phyloP scores from a whole-genome alignment of 495 filamentous ascomycete genomes.

The Tricharina praecox region DNA sequence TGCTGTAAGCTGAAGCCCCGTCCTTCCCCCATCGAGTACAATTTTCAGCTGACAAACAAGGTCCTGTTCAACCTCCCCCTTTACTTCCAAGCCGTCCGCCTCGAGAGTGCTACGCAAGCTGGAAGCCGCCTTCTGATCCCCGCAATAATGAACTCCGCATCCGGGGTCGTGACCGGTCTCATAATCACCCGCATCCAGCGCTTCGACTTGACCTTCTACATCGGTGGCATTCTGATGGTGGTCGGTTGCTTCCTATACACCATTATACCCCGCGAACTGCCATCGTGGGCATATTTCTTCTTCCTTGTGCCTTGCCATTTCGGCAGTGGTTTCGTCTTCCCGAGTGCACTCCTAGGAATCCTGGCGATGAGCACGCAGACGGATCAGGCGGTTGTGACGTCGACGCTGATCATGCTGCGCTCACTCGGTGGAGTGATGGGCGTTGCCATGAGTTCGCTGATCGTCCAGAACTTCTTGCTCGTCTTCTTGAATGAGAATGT shows the following conservation, averaged over 20 bases:
- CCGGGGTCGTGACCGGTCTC: slow-evolving; percentile 49
- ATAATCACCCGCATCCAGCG: slow-evolving; percentile 49
- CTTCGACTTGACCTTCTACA: slow-evolving; percentile 44
- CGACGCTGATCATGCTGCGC: slow-evolving; percentile 50
- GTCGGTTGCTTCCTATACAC: slow-evolving; percentile 38
- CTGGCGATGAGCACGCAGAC: slow-evolving; percentile 48
- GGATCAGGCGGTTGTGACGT: slow-evolving; percentile 62
- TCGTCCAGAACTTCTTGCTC: slow-evolving; percentile 55
- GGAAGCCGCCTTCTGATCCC: slow-evolving; percentile 52
- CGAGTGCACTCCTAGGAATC: slow-evolving; percentile 47
- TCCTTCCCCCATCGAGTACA: not conserved
- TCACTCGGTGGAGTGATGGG: slow-evolving; percentile 55
- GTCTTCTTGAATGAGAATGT: slow-evolving; percentile 42
- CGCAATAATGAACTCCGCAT: slow-evolving; percentile 38
- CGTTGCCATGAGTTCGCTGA: slow-evolving; percentile 50
- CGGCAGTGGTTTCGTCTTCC: slow-evolving; percentile 49
- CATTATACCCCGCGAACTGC: slow-evolving; percentile 38
- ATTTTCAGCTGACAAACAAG: not conserved
- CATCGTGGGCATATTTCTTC: slow-evolving; percentile 41
- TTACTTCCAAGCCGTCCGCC: slow-evolving; percentile 65
- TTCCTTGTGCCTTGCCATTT: slow-evolving; percentile 44
- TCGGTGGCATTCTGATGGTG: slow-evolving; percentile 40
- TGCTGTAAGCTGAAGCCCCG: slow-evolving; percentile 30
- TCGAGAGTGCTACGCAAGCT: slow-evolving; percentile 51
- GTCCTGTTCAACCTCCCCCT: slow-evolving; percentile 61